phyloP scores from a whole-genome alignment of 2,329 filamentous ascomycete species.

The Botrytis tulipae region DNA sequence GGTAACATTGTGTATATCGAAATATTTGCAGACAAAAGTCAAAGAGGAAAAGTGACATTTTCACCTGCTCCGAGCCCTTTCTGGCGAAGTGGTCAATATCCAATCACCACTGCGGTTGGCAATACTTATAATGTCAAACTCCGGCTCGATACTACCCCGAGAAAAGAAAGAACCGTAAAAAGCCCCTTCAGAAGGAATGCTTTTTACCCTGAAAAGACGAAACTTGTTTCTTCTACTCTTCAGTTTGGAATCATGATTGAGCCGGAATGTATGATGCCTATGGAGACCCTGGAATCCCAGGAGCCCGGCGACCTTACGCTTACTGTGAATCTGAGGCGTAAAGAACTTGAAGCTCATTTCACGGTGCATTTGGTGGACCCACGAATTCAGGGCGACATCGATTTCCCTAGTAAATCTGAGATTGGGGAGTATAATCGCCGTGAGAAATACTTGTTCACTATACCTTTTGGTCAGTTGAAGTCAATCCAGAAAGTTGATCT shows the following conservation, averaged over 20 bases:
- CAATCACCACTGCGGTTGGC: background rate
- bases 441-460: slow-evolving; percentile 39
- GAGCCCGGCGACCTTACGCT: slow-evolving; percentile 37
- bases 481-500: slow-evolving; percentile 43
- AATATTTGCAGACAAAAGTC: slow-evolving; percentile 47
- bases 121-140: background rate
- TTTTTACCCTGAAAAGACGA: slow-evolving; percentile 40
- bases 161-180: background rate
- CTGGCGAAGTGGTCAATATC: slow-evolving; percentile 43
- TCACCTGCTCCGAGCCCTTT: slow-evolving; percentile 55
- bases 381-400: slow-evolving; percentile 25
- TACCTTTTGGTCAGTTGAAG: slow-evolving; percentile 45
- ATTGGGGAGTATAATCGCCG: slow-evolving; percentile 29
- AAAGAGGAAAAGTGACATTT: slow-evolving; percentile 52
- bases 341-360: slow-evolving; percentile 45
- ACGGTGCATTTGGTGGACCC: slow-evolving; percentile 36
- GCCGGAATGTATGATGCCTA: slow-evolving; percentile 53
- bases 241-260: slow-evolving; percentile 61
- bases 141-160: background rate
- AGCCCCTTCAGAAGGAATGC: slow-evolving; percentile 35
- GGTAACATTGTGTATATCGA: slow-evolving; percentile 52
- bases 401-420: slow-evolving; percentile 15
- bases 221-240: slow-evolving; percentile 46
- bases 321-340: slow-evolving; percentile 42
- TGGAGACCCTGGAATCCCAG: background rate